Conservation (phyloP, 306 rosid species). For the Coriaria nepalensis region DNA sequence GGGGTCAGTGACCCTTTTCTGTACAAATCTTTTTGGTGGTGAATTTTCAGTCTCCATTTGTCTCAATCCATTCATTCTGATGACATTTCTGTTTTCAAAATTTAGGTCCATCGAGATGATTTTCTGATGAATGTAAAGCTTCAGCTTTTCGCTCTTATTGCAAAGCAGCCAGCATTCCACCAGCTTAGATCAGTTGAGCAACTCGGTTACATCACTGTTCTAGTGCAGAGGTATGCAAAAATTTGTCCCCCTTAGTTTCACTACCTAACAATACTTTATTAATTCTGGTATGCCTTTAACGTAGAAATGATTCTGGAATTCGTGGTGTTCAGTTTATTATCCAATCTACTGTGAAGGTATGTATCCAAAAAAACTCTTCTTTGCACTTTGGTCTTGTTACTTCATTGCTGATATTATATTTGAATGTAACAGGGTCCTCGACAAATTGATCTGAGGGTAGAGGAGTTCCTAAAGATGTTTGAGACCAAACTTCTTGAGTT, state of each 20-base stretch:
- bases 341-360: slow-evolving; percentile 86
- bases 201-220: slow-evolving; percentile 74
- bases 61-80: background rate
- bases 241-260: slow-evolving; percentile 7
- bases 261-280: slow-evolving; percentile 2
- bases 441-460: slow-evolving; percentile 60
- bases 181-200: slow-evolving; percentile 97
- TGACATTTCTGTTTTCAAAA: slow-evolving; percentile 15
- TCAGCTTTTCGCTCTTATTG: slow-evolving; percentile 77
- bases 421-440: slow-evolving; percentile 54
- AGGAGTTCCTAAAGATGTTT: slow-evolving; percentile 65
- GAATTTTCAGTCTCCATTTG: background rate
- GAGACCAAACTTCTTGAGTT: slow-evolving; percentile 61
- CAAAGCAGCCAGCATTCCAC: slow-evolving; percentile 86
- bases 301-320: slow-evolving; percentile 70
- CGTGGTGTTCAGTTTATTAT: slow-evolving; percentile 71
- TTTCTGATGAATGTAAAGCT: slow-evolving; percentile 72
- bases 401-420: slow-evolving; percentile 9
- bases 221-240: slow-evolving; percentile 51
- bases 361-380: slow-evolving; percentile 4
- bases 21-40: background rate
- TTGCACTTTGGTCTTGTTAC: slow-evolving; percentile 3
- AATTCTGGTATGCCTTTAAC: slow-evolving; percentile 12
- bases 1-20: too few relatives aligned
- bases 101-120: slow-evolving; percentile 79